Evolutionary conservation across 2,329 filamentous ascomycete species (phyloP), one percentile per base, ranked within the genome.

Genomic region (Ascomycota sp.): DNA sequence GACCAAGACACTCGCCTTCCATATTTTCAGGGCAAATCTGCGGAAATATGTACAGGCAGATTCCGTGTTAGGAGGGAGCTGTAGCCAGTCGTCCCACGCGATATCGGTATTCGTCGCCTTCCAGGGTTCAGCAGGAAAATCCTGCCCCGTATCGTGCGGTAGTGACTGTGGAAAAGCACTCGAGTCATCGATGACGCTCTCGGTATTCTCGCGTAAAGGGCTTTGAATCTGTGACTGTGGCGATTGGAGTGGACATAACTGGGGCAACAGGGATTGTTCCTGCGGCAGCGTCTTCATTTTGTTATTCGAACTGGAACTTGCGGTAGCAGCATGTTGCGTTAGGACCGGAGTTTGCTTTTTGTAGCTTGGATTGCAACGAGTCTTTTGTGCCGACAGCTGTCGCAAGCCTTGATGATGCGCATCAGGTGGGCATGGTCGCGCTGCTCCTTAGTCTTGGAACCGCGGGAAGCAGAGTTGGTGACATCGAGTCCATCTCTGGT

Each of bases 371-470:
- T 69, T 65, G 43, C 67, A 72, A 27, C 67, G 61, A 25, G 66
- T 58, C 61, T 75, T 75, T 72, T 75, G 45, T 55, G 58, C 35
- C 59, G 55, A 53, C 70, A 75, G 35, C 56, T 54, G 26, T 71
- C 64, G 44, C 70, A 75, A n/a, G 70, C 70, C 52, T 73, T 73
- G 45, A 74, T 67, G 43, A 70, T 69, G 35, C 70, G 57, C 65
- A 75, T 75, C 28, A 74, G 51, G 39, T 73, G 69, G 5, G 70
- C 70, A 42, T 74, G 70, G 31, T 74, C 69, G 22, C 70, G 61
- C 54, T 75, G 69, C 54, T 74, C 69, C 56, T 70, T 71, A 30
- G 70, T 71, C 53, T 74, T 75, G 46, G 62, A 68, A 22, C 69
- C 68, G 24, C 69, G 60, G 11, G 66, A 69, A 10, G 66, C 65